Percentiles rank a stretch among this genome's conserved stretches.
Conservation (phyloP, 2,329 filamentous ascomycete genomes). For the Truncatella angustata region DNA sequence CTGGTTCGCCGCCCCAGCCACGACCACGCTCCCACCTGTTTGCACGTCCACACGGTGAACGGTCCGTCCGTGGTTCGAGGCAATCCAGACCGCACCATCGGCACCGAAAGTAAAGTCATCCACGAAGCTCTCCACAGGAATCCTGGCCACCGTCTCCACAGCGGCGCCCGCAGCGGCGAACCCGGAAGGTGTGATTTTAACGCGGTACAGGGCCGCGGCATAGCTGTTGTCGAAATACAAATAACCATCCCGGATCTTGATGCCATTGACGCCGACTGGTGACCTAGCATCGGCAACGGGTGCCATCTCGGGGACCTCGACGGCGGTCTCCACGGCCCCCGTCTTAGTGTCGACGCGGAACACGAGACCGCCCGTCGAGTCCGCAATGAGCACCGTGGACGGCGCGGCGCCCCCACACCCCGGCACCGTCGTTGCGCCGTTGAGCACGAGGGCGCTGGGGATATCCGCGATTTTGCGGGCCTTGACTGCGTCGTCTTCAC, state of each 20-base stretch:
- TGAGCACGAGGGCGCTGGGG: conserved; percentile 17
- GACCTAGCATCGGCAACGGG: conserved; percentile 11
- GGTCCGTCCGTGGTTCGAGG: background rate
- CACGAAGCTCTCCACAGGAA: background rate
- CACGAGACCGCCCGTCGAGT: conserved; percentile 24
- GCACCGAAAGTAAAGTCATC: conserved; percentile 5
- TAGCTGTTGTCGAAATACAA: conserved; percentile 28
- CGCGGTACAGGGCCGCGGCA: conserved; percentile 16
- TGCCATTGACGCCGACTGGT: conserved; percentile 24
- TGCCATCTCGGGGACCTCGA: conserved; percentile 22
- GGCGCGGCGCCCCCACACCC: conserved; percentile 16
- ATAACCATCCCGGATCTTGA: conserved; percentile 22
- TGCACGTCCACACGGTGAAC: background rate
- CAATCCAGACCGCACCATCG: background rate
- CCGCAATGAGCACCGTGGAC: conserved; percentile 23
- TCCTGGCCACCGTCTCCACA: background rate
- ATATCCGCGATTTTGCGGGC: conserved; percentile 18
- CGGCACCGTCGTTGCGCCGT: conserved; percentile 23
- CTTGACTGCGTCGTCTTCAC: background rate
- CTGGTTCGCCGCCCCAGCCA: background rate
- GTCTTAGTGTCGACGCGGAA: conserved; percentile 23
- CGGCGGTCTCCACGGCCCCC: conserved; percentile 16
- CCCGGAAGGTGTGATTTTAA: conserved; percentile 14
- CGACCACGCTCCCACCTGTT: background rate
- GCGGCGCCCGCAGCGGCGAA: conserved; percentile 10